Evolutionary conservation across 2,329 filamentous ascomycete species (phyloP).

Genomic region (Curvularia spicifera): DNA sequence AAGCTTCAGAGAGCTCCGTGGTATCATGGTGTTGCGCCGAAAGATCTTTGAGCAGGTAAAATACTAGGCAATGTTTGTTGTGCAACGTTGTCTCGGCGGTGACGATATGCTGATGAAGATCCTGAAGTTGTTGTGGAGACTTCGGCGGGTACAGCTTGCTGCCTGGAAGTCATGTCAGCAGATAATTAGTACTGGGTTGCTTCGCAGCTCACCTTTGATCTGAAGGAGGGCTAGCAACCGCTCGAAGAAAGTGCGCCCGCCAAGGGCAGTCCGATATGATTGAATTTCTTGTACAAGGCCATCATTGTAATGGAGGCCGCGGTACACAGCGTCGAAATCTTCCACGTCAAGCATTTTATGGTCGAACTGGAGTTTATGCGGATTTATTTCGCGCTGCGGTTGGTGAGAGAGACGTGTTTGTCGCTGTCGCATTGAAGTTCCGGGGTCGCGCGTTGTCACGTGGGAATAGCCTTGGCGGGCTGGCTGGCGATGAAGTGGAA

Average conservation of each 20-base stretch:
- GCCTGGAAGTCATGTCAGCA: slow-evolving; percentile 44
- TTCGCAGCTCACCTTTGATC: slow-evolving; percentile 65
- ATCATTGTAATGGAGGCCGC: slow-evolving; percentile 33
- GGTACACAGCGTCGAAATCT: slow-evolving; percentile 73
- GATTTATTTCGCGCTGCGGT: slow-evolving; percentile 16
- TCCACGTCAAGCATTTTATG: slow-evolving; percentile 66
- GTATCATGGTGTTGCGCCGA: slow-evolving; percentile 58
- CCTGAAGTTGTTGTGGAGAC: slow-evolving; percentile 69
- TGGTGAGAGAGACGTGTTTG: slow-evolving; percentile 21
- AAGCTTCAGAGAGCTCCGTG: slow-evolving; percentile 61
- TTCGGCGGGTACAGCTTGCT: slow-evolving; percentile 77
- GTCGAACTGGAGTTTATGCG: slow-evolving; percentile 3
- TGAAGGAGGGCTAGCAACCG: slow-evolving; percentile 73
- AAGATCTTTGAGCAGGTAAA: slow-evolving; percentile 82
- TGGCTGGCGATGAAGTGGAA: too few relatives aligned
- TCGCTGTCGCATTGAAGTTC: slow-evolving; percentile 9
- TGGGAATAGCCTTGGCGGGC: slow-evolving; percentile 7
- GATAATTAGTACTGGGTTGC: neutral
- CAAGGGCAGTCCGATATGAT: slow-evolving; percentile 69
- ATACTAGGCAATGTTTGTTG: slow-evolving; percentile 82
- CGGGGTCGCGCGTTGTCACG: slow-evolving; percentile 24
- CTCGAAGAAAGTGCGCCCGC: slow-evolving; percentile 79
- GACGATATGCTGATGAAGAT: slow-evolving; percentile 73
- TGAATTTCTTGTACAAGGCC: slow-evolving; percentile 64
- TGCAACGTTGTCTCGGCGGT: slow-evolving; percentile 69